Conservation (phyloP, 2,329 filamentous ascomycete genomes). For the Tricladium varicosporioides region DNA sequence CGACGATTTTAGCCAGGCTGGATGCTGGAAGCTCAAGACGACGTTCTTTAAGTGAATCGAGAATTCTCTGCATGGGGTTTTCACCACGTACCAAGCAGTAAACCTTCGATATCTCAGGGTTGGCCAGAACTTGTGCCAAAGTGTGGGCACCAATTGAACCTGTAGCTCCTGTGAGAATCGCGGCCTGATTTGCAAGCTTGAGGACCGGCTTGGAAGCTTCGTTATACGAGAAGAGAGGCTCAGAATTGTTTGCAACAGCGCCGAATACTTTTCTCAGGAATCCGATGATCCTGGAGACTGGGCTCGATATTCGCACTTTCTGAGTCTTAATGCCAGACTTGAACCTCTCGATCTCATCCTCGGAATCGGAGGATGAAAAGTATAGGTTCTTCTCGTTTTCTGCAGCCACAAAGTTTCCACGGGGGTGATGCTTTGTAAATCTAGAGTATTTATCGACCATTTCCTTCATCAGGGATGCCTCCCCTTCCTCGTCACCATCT, state of each 20-base stretch:
- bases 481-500: constrained; percentile 34
- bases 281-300: no score
- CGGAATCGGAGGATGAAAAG: no score
- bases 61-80: constrained; percentile 32
- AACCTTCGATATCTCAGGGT: constrained; percentile 51
- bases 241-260: no score
- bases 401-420: no score
- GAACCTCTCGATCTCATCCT: no score
- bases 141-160: constrained; percentile 56
- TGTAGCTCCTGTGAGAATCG: constrained; percentile 47
- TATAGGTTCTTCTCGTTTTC: no score
- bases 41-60: constrained; percentile 34
- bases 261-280: no score
- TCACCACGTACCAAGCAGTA: constrained; percentile 48
- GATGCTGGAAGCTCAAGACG: constrained; percentile 31
- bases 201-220: not conserved
- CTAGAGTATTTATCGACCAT: constrained; percentile 44
- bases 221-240: not conserved
- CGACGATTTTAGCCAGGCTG: constrained; percentile 35
- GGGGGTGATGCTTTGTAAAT: constrained; percentile 26
- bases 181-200: not conserved
- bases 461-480: constrained; percentile 40
- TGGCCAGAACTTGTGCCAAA: constrained; percentile 52
- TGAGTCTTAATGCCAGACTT: no score
- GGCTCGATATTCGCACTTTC: no score